These are phyloP conservation scores for Wallacemonas sp. DNA, from an alignment of 208 protist species.

Conservation along the genomic window DNA sequence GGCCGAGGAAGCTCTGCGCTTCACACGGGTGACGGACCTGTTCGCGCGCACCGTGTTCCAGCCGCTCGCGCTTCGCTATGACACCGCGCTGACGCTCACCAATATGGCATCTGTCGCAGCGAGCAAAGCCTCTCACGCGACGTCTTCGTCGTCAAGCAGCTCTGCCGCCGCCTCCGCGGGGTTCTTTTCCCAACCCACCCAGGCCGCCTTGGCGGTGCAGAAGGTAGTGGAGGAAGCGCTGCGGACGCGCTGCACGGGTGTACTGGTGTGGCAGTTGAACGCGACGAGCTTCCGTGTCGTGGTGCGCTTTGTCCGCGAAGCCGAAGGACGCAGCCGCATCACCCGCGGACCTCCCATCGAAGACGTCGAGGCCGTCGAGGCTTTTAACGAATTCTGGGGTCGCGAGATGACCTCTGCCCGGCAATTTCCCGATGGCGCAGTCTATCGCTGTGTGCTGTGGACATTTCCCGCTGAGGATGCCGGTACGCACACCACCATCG, in stretches of 20 bases:
- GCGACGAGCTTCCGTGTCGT: slow-evolving; percentile 48
- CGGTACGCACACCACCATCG: slow-evolving; percentile 48
- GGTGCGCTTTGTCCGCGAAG: slow-evolving; percentile 56
- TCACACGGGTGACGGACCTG: slow-evolving; percentile 44
- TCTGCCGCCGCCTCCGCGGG: neutral
- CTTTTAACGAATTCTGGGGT: slow-evolving; percentile 86
- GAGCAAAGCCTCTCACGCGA: neutral
- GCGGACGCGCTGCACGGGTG: slow-evolving; percentile 36
- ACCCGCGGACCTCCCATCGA: slow-evolving; percentile 76
- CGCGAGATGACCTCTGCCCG: slow-evolving; percentile 63
- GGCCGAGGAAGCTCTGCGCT: slow-evolving; percentile 71
- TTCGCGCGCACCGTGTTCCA: slow-evolving; percentile 56
- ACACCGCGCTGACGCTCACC: slow-evolving; percentile 51
- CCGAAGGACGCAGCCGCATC: slow-evolving; percentile 73
- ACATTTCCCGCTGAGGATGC: slow-evolving; percentile 46
- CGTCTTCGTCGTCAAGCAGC: slow-evolving; percentile 14
- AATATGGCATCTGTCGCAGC: neutral
- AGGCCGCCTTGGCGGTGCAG: slow-evolving; percentile 24
- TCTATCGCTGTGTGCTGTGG: slow-evolving; percentile 87
- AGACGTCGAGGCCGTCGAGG: slow-evolving; percentile 55
- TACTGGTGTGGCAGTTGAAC: slow-evolving; percentile 48
- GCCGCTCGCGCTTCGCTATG: slow-evolving; percentile 63
- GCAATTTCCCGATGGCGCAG: slow-evolving; percentile 85
- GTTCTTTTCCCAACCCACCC: slow-evolving; percentile 17
- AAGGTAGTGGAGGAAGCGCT: slow-evolving; percentile 50